These are phyloP conservation scores for Cucurbita ficifolia DNA, from an alignment of 306 rosid genomes.

Conservation along the genomic window DNA sequence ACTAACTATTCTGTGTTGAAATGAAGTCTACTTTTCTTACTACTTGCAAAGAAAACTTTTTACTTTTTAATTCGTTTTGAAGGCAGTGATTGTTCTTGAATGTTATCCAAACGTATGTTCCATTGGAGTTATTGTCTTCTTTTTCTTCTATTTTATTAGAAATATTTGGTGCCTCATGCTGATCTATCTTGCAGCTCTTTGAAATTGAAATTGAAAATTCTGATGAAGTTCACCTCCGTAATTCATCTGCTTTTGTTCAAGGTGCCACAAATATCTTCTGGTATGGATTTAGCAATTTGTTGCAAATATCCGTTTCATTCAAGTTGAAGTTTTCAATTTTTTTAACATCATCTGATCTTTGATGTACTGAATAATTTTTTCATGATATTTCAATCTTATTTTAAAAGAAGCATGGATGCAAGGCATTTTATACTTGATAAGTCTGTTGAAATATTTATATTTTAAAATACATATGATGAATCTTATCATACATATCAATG, in stretches of 20 bases:
- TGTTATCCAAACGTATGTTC: neutral
- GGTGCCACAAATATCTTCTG: slow-evolving; percentile 94
- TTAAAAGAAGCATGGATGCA: neutral
- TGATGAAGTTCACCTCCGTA: slow-evolving; percentile 90
- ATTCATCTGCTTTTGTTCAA: slow-evolving; percentile 94
- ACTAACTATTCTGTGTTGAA: neutral
- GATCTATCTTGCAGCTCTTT: slow-evolving; percentile 51
- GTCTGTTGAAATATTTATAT: neutral
- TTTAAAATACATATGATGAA: neutral
- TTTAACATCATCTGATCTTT: neutral
- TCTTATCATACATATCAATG: neutral
- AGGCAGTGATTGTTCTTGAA: neutral
- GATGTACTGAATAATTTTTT: neutral
- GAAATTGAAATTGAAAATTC: slow-evolving; percentile 67
- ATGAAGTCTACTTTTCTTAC: neutral
- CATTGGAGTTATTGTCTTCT: slow-evolving; percentile 2
- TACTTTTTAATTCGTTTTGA: neutral
- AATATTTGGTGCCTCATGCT: neutral
- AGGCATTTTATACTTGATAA: neutral
- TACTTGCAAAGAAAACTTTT: neutral
- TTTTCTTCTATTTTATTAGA: neutral
- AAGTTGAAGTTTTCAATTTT: neutral
- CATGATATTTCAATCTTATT: neutral
- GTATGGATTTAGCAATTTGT: slow-evolving; percentile 32
- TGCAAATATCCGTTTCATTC: neutral